Percentiles rank a stretch among this genome's conserved stretches.
phyloP scores from a whole-genome alignment of 1,284 basidiomycete genomes.

The Volvariella volvacea region DNA sequence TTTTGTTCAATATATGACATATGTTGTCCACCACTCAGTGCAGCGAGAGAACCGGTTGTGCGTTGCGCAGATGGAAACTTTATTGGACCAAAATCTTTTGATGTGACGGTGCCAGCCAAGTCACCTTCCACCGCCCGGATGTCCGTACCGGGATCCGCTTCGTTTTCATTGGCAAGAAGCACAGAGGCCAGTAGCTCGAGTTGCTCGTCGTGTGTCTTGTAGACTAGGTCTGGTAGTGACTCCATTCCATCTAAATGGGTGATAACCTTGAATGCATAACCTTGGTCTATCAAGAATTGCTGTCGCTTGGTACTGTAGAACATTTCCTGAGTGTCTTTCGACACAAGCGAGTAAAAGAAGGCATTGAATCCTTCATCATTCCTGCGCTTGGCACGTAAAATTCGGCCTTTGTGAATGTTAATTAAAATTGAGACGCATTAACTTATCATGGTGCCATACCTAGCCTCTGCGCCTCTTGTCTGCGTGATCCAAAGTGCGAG shows the following conservation, averaged over 20 bases:
- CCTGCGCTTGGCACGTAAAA: slow-evolving; percentile 92
- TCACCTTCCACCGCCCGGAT: slow-evolving; percentile 74
- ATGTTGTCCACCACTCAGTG: slow-evolving; percentile 82
- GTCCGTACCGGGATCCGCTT: slow-evolving; percentile 85
- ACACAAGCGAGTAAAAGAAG: slow-evolving; percentile 99
- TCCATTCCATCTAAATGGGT: slow-evolving; percentile 94
- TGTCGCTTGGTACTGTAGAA: slow-evolving; percentile 99
- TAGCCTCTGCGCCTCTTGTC: slow-evolving; percentile 96
- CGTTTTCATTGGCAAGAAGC: slow-evolving; percentile 86
- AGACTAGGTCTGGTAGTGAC: slow-evolving; percentile 84
- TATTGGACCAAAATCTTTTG: slow-evolving; percentile 63
- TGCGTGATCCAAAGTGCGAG: slow-evolving; percentile 97
- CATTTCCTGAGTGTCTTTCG: slow-evolving; percentile 99
- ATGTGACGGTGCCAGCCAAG: slow-evolving; percentile 72
- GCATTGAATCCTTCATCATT: slow-evolving; percentile 99
- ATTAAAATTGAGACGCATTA: background rate
- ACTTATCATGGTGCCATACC: slow-evolving; percentile 54
- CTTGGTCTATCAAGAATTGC: slow-evolving; percentile 98
- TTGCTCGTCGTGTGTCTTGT: slow-evolving; percentile 87
- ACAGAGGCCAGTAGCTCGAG: slow-evolving; percentile 93
- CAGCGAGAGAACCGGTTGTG: slow-evolving; percentile 79
- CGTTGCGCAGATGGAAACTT: slow-evolving; percentile 72
- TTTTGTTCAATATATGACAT: slow-evolving; percentile 91
- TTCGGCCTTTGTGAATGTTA: slow-evolving; percentile 61
- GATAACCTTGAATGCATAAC: slow-evolving; percentile 99